Percentiles rank a stretch among this genome's conserved stretches.
Conservation (phyloP, 139 green algal species). For the Diplosphaera chodatii region DNA sequence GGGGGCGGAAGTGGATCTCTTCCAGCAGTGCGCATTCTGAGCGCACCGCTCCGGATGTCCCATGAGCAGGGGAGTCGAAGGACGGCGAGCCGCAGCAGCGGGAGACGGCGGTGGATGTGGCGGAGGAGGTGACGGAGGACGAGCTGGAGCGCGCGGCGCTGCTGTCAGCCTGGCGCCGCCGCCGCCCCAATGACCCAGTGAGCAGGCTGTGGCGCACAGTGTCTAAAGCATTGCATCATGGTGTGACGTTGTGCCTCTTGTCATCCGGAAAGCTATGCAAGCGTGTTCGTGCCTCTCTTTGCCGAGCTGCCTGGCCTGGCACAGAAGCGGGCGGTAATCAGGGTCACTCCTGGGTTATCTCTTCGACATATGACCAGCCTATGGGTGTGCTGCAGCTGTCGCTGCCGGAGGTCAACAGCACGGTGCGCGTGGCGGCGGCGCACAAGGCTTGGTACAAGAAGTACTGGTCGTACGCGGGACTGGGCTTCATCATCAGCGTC, state of each 20-base stretch:
- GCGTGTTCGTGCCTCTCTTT: too few species aligned
- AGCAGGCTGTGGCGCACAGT: too few species aligned
- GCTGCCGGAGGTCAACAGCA: background rate
- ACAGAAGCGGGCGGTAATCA: too few species aligned
- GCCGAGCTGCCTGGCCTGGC: too few species aligned
- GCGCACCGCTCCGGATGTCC: too few species aligned
- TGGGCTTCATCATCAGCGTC: constrained; percentile 50
- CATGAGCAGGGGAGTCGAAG: background rate
- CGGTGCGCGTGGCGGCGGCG: background rate
- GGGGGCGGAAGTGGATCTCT: too few species aligned
- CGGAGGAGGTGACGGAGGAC: background rate
- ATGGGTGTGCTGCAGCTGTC: background rate
- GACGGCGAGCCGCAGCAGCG: background rate
- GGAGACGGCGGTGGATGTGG: background rate
- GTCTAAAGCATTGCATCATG: too few species aligned
- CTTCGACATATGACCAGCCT: too few species aligned
- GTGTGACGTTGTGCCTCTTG: too few species aligned
- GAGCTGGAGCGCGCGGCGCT: background rate
- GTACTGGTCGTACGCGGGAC: constrained; percentile 37
- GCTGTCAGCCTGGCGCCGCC: background rate
- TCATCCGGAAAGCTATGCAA: too few species aligned
- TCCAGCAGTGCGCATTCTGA: too few species aligned
- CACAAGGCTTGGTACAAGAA: constrained; percentile 25
- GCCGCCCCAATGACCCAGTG: background rate
- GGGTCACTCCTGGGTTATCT: too few species aligned